Conservation (phyloP, 768 basidiomycete species). For the Exidia glandulosa region DNA sequence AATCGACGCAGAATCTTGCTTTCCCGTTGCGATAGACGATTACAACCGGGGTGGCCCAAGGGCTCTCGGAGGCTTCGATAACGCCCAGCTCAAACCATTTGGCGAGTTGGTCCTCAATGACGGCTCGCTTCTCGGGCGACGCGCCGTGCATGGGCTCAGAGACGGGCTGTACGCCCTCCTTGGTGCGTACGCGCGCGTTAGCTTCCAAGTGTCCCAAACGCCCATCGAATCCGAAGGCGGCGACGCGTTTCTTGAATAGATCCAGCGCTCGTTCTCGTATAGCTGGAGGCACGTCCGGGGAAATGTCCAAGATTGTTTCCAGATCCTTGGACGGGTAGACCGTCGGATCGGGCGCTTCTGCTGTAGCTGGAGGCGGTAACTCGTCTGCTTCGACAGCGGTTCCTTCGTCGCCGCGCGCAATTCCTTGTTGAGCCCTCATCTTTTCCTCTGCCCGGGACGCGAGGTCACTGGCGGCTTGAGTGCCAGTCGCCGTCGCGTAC, state of each 20-base stretch:
- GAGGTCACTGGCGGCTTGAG: too few species aligned
- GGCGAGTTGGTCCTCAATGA: conserved; percentile 20
- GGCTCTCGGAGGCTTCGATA: conserved; percentile 30
- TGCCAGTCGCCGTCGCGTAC: too few species aligned
- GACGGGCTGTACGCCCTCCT: conserved; percentile 11
- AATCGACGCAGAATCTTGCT: conserved; percentile 26
- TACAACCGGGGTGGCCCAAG: conserved; percentile 22
- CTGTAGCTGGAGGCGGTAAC: conserved; percentile 14
- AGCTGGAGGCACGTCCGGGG: conserved; percentile 9
- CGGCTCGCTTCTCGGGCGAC: conserved; percentile 14
- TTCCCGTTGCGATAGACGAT: conserved; percentile 29
- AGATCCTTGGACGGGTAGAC: conserved; percentile 1
- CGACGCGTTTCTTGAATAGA: conserved; percentile 7
- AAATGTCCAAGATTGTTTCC: conserved; percentile 8
- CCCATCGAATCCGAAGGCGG: conserved; percentile 22
- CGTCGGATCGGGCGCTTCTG: conserved; percentile 10
- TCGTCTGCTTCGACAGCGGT: conserved; percentile 10
- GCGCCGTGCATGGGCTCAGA: conserved; percentile 14
- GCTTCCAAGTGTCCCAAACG: conserved; percentile 17
- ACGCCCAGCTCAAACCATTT: conserved; percentile 25
- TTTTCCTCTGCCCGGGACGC: neutral
- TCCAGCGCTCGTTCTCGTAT: conserved; percentile 6
- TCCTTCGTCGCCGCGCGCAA: neutral
- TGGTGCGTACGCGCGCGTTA: conserved; percentile 16
- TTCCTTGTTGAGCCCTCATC: too few species aligned